These are phyloP conservation scores for Xylaria longipes DNA, from an alignment of 495 filamentous ascomycete genomes.

Conservation along the genomic window DNA sequence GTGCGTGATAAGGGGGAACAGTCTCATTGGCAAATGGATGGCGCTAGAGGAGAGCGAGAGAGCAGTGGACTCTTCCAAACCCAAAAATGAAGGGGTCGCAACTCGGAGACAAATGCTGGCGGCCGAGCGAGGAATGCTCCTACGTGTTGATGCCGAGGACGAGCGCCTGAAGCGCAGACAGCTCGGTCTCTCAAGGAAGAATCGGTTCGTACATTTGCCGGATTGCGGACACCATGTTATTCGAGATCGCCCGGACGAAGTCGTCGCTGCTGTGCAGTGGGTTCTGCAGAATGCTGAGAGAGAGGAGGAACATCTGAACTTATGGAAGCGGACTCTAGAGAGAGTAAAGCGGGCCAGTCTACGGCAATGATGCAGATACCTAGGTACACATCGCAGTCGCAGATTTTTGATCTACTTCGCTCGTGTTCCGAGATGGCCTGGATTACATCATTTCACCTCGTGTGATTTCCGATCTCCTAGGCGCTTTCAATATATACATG, in stretches of 20 bases:
- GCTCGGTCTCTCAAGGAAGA: slow-evolving; percentile 46
- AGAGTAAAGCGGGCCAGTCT: slow-evolving; percentile 6
- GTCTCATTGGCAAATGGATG: slow-evolving; percentile 25
- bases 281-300: slow-evolving; percentile 41
- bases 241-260: slow-evolving; percentile 53
- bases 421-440: no score
- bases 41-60: slow-evolving; percentile 29
- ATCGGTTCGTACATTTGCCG: slow-evolving; percentile 46
- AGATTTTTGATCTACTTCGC: background rate
- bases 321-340: slow-evolving; percentile 6
- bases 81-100: background rate
- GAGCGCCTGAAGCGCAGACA: slow-evolving; percentile 53
- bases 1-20: slow-evolving; percentile 40
- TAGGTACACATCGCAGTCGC: no score
- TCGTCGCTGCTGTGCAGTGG: slow-evolving; percentile 56
- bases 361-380: background rate
- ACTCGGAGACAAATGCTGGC: slow-evolving; percentile 7
- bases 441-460: background rate
- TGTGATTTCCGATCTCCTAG: background rate
- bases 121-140: slow-evolving; percentile 37
- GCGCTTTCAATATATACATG: background rate
- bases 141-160: slow-evolving; percentile 47
- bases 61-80: background rate
- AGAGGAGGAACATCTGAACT: background rate
- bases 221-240: slow-evolving; percentile 61